Evolutionary conservation across 1,284 basidiomycete genomes (phyloP).

Genomic region (Moniliophthora roreri): DNA sequence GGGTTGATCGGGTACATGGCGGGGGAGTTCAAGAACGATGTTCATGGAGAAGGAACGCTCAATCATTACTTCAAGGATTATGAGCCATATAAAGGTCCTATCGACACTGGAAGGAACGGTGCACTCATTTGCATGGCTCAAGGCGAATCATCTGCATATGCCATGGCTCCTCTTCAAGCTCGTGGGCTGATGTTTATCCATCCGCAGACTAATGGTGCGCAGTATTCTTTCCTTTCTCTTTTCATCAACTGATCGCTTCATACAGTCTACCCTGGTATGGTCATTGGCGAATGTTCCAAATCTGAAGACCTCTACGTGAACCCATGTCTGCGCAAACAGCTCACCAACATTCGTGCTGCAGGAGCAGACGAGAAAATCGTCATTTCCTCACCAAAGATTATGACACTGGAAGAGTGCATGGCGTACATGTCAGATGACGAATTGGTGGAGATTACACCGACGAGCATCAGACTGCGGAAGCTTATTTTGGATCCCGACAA

Average conservation of each 20-base stretch:
- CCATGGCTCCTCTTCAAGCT: constrained; percentile 46
- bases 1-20: constrained; percentile 50
- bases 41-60: constrained; percentile 47
- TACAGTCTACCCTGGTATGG: constrained; percentile 46
- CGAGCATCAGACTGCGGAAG: constrained; percentile 39
- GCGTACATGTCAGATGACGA: constrained; percentile 49
- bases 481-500: constrained; percentile 13
- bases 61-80: constrained; percentile 50
- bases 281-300: constrained; percentile 47
- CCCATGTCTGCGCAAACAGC: constrained; percentile 44
- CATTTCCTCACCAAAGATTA: constrained; percentile 36
- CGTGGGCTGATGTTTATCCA: constrained; percentile 44
- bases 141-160: constrained; percentile 42
- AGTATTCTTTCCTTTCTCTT: background rate
- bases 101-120: constrained; percentile 45
- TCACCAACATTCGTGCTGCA: constrained; percentile 46
- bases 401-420: constrained; percentile 43
- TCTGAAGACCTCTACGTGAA: constrained; percentile 42
- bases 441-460: constrained; percentile 44
- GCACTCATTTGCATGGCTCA: constrained; percentile 43
- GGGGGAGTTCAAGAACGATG: constrained; percentile 49
- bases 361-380: constrained; percentile 48
- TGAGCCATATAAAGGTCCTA: constrained; percentile 37
- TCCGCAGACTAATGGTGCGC: constrained; percentile 37
- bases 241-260: background rate